phyloP scores from a whole-genome alignment of 2,329 filamentous ascomycete species.

The Diaporthe australafricana region DNA sequence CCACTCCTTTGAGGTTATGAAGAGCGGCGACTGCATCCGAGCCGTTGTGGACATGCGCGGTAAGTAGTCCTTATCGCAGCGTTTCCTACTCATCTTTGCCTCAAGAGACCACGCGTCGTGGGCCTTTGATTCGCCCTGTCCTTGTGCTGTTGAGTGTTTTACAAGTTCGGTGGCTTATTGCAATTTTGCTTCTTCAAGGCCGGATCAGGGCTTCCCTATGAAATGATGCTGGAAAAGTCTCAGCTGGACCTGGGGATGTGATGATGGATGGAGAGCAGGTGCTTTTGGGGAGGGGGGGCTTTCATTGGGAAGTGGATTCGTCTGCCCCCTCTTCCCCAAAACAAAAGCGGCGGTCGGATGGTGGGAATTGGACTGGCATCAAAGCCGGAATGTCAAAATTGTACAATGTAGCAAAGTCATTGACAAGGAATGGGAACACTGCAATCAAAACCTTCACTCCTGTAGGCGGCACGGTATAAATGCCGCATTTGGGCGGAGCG shows the following conservation, averaged over 20 bases:
- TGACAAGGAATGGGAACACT: neutral
- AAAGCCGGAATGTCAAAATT: neutral
- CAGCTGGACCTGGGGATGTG: neutral
- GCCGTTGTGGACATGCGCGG: slow-evolving; percentile 81
- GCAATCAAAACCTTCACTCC: neutral
- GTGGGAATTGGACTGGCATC: too few relatives aligned
- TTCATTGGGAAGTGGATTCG: neutral
- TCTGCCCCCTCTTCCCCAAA: neutral
- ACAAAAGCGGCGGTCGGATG: neutral
- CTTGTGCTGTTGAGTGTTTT: slow-evolving; percentile 5
- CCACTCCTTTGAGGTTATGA: slow-evolving; percentile 89
- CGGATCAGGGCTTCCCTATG: slow-evolving; percentile 30
- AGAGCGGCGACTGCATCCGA: slow-evolving; percentile 95
- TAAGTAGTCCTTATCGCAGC: slow-evolving; percentile 30
- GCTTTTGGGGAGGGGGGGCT: neutral
- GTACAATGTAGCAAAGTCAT: neutral
- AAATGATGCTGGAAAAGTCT: neutral
- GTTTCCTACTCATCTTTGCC: neutral
- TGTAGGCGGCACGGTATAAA: neutral
- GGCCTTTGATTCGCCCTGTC: neutral
- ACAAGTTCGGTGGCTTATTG: slow-evolving; percentile 30
- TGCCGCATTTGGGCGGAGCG: neutral
- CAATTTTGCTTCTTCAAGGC: slow-evolving; percentile 29
- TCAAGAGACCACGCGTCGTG: neutral
- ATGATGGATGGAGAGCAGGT: neutral